Percentiles rank a stretch among this genome's conserved stretches.
Evolutionary conservation across 1,284 basidiomycete species (phyloP).

Genomic region (Singerocomus rubriflavus): DNA sequence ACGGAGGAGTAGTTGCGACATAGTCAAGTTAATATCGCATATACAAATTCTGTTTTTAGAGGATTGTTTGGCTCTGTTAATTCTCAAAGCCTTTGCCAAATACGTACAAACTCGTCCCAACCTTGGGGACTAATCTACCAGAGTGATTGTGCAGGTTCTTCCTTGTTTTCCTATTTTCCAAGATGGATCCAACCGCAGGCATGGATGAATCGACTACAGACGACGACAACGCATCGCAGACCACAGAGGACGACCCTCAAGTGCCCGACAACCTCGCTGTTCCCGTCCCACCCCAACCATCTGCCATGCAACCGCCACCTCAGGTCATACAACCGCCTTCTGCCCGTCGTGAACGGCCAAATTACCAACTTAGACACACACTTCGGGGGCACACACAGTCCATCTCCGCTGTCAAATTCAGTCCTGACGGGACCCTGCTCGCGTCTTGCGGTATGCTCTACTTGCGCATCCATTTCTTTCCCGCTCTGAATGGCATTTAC

Average conservation of each 20-base stretch:
- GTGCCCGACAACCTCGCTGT: conserved; percentile 54
- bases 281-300: conserved; percentile 36
- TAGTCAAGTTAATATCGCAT: not conserved
- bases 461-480: not conserved
- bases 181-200: conserved; percentile 36
- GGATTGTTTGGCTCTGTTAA: no score
- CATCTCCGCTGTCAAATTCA: conserved; percentile 81
- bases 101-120: no score
- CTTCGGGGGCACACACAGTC: conserved; percentile 72
- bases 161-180: not conserved
- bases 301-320: conserved; percentile 31
- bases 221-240: conserved; percentile 75
- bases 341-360: conserved; percentile 53
- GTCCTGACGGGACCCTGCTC: conserved; percentile 75
- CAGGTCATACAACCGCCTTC: conserved; percentile 20
- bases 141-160: not conserved
- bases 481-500: not conserved
- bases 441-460: conserved; percentile 70
- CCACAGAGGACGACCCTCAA: conserved; percentile 79
- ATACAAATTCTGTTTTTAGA: no score
- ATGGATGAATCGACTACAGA: conserved; percentile 72
- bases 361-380: conserved; percentile 64
- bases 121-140: not conserved
- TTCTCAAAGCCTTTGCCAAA: no score
- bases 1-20: conserved; percentile 12